Conservation (phyloP, 192 early-diverging fungal genomes). For the Coemansia interrupta region DNA sequence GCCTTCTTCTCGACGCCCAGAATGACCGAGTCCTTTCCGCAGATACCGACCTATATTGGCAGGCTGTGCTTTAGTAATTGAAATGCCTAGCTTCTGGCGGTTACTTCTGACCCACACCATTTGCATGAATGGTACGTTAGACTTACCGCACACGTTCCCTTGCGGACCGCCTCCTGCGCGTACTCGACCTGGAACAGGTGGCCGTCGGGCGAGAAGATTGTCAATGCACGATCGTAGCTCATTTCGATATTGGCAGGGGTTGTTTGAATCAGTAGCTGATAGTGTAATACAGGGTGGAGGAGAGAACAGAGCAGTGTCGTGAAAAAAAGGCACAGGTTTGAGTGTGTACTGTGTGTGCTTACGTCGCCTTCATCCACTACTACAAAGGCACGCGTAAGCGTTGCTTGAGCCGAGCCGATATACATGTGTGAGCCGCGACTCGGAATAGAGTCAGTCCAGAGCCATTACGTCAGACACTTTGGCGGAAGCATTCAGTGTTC, state of each 20-base stretch:
- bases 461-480: too few species aligned
- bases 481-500: too few species aligned
- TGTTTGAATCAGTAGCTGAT: too few species aligned
- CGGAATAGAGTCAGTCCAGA: too few species aligned
- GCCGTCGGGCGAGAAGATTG: constrained; percentile 98
- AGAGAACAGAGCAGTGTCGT: neutral
- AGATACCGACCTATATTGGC: constrained; percentile 81
- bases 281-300: constrained; percentile 1
- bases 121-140: neutral
- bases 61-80: neutral
- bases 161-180: constrained; percentile 94
- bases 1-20: constrained; percentile 97
- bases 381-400: constrained; percentile 7
- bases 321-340: neutral
- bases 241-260: constrained; percentile 9
- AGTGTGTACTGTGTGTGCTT: constrained; percentile 1
- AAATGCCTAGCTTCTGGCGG: neutral
- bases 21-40: constrained; percentile 85
- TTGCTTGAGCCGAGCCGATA: too few species aligned
- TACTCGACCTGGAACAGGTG: constrained; percentile 99
- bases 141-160: constrained; percentile 95
- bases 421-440: too few species aligned
- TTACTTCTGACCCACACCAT: neutral
- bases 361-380: neutral
- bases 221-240: constrained; percentile 80